Conservation (phyloP, 164 flowering plant genomes). For the Magnolia sinica region DNA sequence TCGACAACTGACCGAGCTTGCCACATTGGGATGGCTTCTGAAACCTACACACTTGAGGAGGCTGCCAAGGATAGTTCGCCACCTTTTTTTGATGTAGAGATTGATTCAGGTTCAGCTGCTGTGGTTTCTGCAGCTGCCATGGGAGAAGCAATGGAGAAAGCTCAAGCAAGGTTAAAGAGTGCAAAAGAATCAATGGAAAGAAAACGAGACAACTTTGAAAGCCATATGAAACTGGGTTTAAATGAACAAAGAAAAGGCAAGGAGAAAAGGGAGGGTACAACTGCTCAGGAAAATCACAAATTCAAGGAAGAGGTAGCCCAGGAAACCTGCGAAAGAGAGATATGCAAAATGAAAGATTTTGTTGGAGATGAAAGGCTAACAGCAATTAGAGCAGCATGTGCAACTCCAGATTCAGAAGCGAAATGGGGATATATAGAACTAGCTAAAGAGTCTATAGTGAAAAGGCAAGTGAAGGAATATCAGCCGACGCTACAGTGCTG, state of each 20-base stretch:
- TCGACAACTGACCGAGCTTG: neutral
- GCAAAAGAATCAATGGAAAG: conserved; percentile 54
- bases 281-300: conserved; percentile 17
- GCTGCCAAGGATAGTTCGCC: conserved; percentile 37
- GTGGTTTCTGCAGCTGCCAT: conserved; percentile 60
- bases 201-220: conserved; percentile 40
- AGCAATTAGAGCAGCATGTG: conserved; percentile 9
- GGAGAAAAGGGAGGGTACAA: conserved; percentile 23
- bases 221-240: conserved; percentile 24
- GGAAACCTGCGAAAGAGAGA: conserved; percentile 20
- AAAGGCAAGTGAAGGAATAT: conserved; percentile 24
- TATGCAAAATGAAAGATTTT: conserved; percentile 18
- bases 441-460: conserved; percentile 17
- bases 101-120: conserved; percentile 68
- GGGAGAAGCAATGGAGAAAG: conserved; percentile 66
- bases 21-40: conserved; percentile 10
- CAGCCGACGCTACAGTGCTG: conserved; percentile 24
- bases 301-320: conserved; percentile 22
- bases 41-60: conserved; percentile 27
- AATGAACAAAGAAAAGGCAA: conserved; percentile 24
- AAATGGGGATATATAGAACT: conserved; percentile 16
- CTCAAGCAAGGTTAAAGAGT: conserved; percentile 55
- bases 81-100: conserved; percentile 66
- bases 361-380: conserved; percentile 26
- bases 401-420: conserved; percentile 23